Base-by-base conservation (phyloP, 768 basidiomycete species). In the Mycena epipterygia region DNA sequence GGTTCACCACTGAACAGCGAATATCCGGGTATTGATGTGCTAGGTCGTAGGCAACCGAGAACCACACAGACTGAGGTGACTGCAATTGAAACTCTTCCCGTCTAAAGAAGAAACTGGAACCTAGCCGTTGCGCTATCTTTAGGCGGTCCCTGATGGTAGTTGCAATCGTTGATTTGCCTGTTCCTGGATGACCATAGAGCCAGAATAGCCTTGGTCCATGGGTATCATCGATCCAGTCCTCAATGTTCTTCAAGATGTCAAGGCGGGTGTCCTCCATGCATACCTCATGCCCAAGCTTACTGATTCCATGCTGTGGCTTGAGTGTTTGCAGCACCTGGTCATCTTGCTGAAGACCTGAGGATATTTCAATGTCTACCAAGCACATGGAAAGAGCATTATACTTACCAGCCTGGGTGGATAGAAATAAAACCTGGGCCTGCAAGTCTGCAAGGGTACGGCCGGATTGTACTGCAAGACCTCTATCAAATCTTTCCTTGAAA, bases 401-500 rank as follows among this genome's bases (percentile, higher is more conserved):
- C 41, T 5, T 42, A 21, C 19, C 41, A 11, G 14, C 14, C 14
- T 37, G 35, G 14, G 6, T 42, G 19, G 17, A 7, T 11, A 14
- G 12, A 17, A 16, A 42, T 16, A 19, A 7, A 42, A 16, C 41
- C 19, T 16, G 14, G 5, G 5, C 12, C 41, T 21, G 41, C 12
- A 42, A 11, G 41, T 46, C 44, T 23, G 16, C n/a, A 8, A 46
- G 5, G 5, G 44, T 13, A 6, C 3, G 17, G n/a, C 64, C 68
- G 2, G 76, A 62, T 55, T 79, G 76, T 25, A 77, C 76, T 27
- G 62, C 56, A 14, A 77, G 37, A 16, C 78, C 78, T 8, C 76
- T 73, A 55, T 77, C 76, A 52, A 77, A 77, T 57, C 77, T 74
- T 16, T 72, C 33, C 58, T 76, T 72, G 62, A 79, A 77, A 3